phyloP scores from a whole-genome alignment of 1,284 basidiomycete species.

The Hemileia vastatrix region DNA sequence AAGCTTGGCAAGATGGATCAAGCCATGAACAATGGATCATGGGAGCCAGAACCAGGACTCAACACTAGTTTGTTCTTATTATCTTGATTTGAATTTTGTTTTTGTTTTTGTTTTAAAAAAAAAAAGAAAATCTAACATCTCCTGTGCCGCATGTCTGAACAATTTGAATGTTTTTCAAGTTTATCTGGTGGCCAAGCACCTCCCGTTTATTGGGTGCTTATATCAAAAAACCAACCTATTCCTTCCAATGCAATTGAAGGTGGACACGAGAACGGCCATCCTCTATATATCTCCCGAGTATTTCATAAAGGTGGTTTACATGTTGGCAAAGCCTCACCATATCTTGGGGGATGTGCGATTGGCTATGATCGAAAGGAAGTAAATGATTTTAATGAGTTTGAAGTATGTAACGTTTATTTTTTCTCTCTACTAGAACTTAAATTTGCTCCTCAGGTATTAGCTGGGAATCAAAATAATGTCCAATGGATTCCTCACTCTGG shows the following conservation, averaged over 20 bases:
- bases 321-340: conserved; percentile 11
- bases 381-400: conserved; percentile 17
- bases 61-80: conserved; percentile 11
- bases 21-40: conserved; percentile 20
- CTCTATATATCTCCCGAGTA: conserved; percentile 11
- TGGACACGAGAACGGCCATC: conserved; percentile 13
- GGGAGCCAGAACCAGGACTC: conserved; percentile 11
- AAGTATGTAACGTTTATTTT: not conserved
- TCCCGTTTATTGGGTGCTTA: conserved; percentile 13
- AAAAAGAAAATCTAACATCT: too few relatives aligned
- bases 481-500: conserved; percentile 12
- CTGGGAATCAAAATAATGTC: conserved; percentile 9
- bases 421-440: not conserved
- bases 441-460: conserved; percentile 7
- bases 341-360: conserved; percentile 15
- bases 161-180: not conserved
- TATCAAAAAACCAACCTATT: conserved; percentile 6
- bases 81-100: not conserved
- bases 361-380: conserved; percentile 13
- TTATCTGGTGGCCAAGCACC: conserved; percentile 14
- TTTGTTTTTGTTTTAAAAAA: not conserved
- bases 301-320: conserved; percentile 16
- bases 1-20: conserved; percentile 15
- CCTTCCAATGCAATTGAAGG: conserved; percentile 18
- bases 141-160: not conserved